Conservation (phyloP, 148 eudicot species). For the Silene conica region DNA sequence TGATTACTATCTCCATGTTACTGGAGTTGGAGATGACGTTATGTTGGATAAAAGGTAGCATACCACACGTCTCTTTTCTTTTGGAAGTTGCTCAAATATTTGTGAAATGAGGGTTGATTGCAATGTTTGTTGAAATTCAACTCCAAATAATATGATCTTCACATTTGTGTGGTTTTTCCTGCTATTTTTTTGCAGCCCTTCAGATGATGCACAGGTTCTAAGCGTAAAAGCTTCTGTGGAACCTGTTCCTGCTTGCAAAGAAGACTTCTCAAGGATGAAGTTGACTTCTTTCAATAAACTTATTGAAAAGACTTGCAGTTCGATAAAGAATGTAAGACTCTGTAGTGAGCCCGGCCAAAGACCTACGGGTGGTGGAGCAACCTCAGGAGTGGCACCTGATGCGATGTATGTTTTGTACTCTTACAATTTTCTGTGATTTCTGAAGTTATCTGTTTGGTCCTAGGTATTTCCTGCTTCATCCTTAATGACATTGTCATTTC, state of each 20-base stretch:
- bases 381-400: conserved; percentile 93
- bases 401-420: conserved; percentile 62
- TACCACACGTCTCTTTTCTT: conserved; percentile 7
- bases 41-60: conserved; percentile 46
- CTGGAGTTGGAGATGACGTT: conserved; percentile 82
- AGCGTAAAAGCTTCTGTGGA: conserved; percentile 45
- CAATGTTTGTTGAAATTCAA: neutral
- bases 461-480: neutral
- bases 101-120: neutral
- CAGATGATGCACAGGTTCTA: conserved; percentile 38
- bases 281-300: conserved; percentile 85
- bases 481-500: neutral
- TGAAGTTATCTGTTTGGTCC: neutral
- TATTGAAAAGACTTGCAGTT: conserved; percentile 79
- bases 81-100: neutral
- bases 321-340: conserved; percentile 72
- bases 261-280: conserved; percentile 78
- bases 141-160: conserved; percentile 4
- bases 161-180: neutral
- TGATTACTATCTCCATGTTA: conserved; percentile 96
- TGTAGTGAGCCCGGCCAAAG: conserved; percentile 69
- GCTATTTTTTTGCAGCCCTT: conserved; percentile 29
- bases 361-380: conserved; percentile 41
- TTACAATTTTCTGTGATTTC: neutral
- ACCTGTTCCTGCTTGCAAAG: conserved; percentile 86